These are phyloP conservation scores for Stereocaulon alpinum DNA, from an alignment of 495 filamentous ascomycete genomes.

Conservation along the genomic window DNA sequence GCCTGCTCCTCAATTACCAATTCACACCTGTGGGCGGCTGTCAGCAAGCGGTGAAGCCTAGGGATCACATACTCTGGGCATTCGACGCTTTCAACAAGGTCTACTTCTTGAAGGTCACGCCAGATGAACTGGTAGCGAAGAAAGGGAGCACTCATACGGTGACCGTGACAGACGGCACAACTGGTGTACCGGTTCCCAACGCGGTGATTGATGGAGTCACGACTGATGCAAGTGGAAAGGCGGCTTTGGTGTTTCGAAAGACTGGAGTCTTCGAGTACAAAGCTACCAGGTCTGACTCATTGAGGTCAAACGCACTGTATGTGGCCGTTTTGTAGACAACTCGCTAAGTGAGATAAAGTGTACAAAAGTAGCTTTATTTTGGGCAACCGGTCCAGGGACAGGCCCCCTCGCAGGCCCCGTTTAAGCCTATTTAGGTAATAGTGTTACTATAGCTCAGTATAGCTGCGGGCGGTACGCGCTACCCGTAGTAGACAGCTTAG, in stretches of 20 bases:
- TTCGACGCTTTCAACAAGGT: background rate
- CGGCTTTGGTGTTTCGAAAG: background rate
- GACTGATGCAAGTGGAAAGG: conserved; percentile 10
- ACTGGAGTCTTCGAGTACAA: too few species aligned
- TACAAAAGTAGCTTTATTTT: too few species aligned
- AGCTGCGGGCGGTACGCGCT: too few species aligned
- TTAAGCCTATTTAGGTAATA: too few species aligned
- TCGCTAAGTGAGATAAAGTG: too few species aligned
- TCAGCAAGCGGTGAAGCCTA: conserved; percentile 2
- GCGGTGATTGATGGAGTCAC: conserved; percentile 11
- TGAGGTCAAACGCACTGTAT: too few species aligned
- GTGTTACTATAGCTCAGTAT: too few species aligned
- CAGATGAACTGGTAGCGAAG: conserved; percentile 8
- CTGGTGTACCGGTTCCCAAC: background rate
- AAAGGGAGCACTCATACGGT: background rate
- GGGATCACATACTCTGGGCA: conserved; percentile 15
- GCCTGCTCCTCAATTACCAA: conserved; percentile 10
- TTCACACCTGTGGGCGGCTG: conserved; percentile 2
- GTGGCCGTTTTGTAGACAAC: too few species aligned
- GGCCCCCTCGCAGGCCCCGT: too few species aligned
- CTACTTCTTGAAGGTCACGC: conserved; percentile 7
- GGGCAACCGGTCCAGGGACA: too few species aligned
- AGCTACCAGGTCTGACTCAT: too few species aligned
- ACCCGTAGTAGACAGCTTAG: too few species aligned
- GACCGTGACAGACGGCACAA: conserved; percentile 4